Conservation (phyloP, 2,329 filamentous ascomycete species). For the Aspergillus ochraceus region DNA sequence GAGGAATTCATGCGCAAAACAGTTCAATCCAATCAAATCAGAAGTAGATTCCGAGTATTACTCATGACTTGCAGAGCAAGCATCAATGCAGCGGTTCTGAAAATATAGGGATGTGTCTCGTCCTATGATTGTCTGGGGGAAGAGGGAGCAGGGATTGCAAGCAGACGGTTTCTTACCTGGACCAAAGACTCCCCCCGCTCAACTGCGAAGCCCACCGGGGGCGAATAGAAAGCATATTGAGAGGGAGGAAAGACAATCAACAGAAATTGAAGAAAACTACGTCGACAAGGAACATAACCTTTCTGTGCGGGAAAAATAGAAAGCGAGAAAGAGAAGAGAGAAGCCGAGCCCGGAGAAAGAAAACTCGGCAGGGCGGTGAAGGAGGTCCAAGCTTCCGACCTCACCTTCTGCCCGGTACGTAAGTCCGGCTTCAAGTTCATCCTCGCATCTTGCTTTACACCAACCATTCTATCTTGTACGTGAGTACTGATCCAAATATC, state of each 20-base stretch:
- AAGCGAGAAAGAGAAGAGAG: slow-evolving; percentile 21
- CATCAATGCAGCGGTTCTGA: slow-evolving; percentile 71
- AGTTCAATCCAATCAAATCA: slow-evolving; percentile 17
- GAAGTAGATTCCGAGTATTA: slow-evolving; percentile 26
- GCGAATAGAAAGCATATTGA: slow-evolving; percentile 42
- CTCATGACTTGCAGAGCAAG: slow-evolving; percentile 49
- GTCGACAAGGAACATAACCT: neutral
- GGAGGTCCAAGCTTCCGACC: slow-evolving; percentile 31
- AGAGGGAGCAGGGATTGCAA: slow-evolving; percentile 4
- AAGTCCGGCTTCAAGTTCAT: slow-evolving; percentile 2
- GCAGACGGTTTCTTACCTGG: slow-evolving; percentile 34
- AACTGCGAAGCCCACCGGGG: slow-evolving; percentile 36
- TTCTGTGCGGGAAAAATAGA: slow-evolving; percentile 10
- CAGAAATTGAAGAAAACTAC: slow-evolving; percentile 15
- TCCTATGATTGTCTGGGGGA: slow-evolving; percentile 32
- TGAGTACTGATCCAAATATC: neutral
- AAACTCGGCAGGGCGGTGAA: slow-evolving; percentile 20
- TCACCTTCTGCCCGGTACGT: slow-evolving; percentile 6
- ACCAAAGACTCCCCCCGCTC: slow-evolving; percentile 27
- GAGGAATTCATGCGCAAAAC: neutral
- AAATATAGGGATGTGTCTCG: slow-evolving; percentile 42
- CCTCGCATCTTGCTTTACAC: neutral
- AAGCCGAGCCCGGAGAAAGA: slow-evolving; percentile 4
- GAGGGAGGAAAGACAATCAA: slow-evolving; percentile 11
- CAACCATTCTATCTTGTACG: slow-evolving; percentile 1